Evolutionary conservation across 1,284 basidiomycete species (phyloP).

Genomic region (Ustilago xerochloae): DNA sequence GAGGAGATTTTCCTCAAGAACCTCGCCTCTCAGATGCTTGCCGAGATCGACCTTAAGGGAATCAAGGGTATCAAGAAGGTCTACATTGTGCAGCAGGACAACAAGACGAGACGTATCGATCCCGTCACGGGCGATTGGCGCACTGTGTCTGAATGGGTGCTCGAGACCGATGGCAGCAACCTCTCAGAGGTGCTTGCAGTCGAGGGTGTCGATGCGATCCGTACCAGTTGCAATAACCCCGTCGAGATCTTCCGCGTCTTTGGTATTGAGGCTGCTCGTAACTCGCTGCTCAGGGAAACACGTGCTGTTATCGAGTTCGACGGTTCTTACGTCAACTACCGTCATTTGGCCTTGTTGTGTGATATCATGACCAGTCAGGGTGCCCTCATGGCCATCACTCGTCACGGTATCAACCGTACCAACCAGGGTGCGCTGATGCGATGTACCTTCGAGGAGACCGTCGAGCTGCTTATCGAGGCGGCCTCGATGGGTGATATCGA

Average conservation of each 20-base stretch:
- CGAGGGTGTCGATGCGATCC: slow-evolving; percentile 89
- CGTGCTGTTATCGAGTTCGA: slow-evolving; percentile 91
- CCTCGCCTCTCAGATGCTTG: slow-evolving; percentile 94
- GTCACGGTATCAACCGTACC: slow-evolving; percentile 98
- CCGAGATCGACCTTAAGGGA: slow-evolving; percentile 90
- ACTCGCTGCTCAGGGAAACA: slow-evolving; percentile 90
- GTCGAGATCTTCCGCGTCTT: slow-evolving; percentile 96
- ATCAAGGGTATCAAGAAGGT: slow-evolving; percentile 91
- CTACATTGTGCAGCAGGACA: slow-evolving; percentile 89
- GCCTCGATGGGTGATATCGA: slow-evolving; percentile 97
- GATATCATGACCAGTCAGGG: slow-evolving; percentile 99
- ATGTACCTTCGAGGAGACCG: slow-evolving; percentile 99
- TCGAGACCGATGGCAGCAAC: slow-evolving; percentile 88
- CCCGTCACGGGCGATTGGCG: slow-evolving; percentile 64
- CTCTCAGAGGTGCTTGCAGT: slow-evolving; percentile 80
- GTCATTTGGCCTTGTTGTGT: slow-evolving; percentile 92
- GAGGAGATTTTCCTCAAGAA: slow-evolving; percentile 97
- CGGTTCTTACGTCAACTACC: slow-evolving; percentile 99
- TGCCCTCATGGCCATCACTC: slow-evolving; percentile 95
- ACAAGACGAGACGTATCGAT: slow-evolving; percentile 72
- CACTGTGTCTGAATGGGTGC: slow-evolving; percentile 80
- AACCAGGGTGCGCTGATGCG: slow-evolving; percentile 82
- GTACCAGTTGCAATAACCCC: slow-evolving; percentile 97
- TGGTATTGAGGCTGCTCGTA: slow-evolving; percentile 96
- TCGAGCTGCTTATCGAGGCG: slow-evolving; percentile 98